These are phyloP conservation scores for Tetrahymena thermophila DNA, from an alignment of 73 alveolate species.

Conservation along the genomic window DNA sequence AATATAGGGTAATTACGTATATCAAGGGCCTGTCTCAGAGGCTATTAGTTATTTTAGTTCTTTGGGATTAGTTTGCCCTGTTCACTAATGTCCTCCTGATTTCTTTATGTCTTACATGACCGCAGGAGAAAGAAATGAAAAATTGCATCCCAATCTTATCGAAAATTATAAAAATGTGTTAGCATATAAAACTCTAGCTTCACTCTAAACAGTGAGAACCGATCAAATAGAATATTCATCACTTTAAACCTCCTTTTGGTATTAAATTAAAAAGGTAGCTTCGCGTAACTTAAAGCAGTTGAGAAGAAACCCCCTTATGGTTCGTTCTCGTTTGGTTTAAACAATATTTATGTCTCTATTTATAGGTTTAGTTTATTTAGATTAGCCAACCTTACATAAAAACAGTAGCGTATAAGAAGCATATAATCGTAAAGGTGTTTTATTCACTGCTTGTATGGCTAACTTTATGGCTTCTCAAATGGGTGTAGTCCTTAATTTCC, in stretches of 20 bases:
- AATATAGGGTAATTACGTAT: constrained; percentile 44
- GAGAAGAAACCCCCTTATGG: neutral
- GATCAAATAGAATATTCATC: neutral
- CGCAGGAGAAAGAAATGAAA: neutral
- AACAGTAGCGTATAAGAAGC: neutral
- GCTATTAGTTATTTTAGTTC: constrained; percentile 37
- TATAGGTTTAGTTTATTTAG: neutral
- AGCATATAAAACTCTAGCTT: neutral
- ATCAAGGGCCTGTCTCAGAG: constrained; percentile 16
- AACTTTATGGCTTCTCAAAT: constrained; percentile 9
- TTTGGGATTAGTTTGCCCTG: constrained; percentile 60
- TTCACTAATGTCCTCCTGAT: constrained; percentile 71
- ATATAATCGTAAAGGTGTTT: neutral
- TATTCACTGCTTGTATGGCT: constrained; percentile 14
- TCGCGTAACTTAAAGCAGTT: neutral
- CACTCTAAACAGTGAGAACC: neutral
- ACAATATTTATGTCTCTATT: neutral
- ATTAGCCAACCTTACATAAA: neutral
- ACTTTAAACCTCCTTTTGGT: neutral
- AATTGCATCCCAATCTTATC: constrained; percentile 2
- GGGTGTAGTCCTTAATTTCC: constrained; percentile 22
- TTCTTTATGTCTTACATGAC: constrained; percentile 38
- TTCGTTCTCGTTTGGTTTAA: neutral
- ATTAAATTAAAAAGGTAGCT: neutral
- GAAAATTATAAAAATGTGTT: neutral